Evolutionary conservation across 2,329 filamentous ascomycete species (phyloP).

Genomic region (Colletotrichum acutatum): DNA sequence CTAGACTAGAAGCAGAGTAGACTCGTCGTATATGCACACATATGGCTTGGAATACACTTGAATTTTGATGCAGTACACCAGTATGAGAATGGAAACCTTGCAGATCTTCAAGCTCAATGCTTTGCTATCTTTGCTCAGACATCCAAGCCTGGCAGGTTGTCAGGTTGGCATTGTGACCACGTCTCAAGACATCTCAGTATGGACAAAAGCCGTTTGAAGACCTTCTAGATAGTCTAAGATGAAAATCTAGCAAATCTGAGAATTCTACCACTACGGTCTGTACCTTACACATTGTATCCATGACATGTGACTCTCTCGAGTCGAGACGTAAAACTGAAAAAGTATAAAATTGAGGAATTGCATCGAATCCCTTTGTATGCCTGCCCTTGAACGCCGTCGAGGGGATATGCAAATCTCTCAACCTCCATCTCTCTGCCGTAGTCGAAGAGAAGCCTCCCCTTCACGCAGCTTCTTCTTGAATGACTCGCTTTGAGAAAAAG

Average conservation of each 20-base stretch:
- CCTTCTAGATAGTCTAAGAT: background rate
- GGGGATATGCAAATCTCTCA: slow-evolving; percentile 24
- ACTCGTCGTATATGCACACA: background rate
- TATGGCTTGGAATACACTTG: background rate
- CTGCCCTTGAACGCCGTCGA: slow-evolving; percentile 32
- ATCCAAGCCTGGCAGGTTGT: background rate
- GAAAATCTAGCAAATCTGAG: background rate
- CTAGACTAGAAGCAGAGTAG: slow-evolving; percentile 26
- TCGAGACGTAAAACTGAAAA: background rate
- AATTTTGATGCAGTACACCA: background rate
- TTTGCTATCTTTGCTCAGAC: no score
- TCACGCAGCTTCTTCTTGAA: slow-evolving; percentile 16
- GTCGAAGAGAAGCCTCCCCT: slow-evolving; percentile 7
- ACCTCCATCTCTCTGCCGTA: background rate
- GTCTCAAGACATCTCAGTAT: background rate
- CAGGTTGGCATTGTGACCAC: background rate
- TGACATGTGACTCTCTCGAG: background rate
- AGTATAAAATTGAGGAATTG: slow-evolving; percentile 18
- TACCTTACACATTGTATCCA: background rate
- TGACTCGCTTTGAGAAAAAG: slow-evolving; percentile 5
- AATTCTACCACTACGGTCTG: background rate
- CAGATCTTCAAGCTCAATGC: no score
- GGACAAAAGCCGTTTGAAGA: background rate
- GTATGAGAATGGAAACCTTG: background rate
- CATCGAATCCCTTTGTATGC: slow-evolving; percentile 23